Base-by-base conservation (phyloP, 352 stramenopile species). In the Phytophthora citricola region DNA sequence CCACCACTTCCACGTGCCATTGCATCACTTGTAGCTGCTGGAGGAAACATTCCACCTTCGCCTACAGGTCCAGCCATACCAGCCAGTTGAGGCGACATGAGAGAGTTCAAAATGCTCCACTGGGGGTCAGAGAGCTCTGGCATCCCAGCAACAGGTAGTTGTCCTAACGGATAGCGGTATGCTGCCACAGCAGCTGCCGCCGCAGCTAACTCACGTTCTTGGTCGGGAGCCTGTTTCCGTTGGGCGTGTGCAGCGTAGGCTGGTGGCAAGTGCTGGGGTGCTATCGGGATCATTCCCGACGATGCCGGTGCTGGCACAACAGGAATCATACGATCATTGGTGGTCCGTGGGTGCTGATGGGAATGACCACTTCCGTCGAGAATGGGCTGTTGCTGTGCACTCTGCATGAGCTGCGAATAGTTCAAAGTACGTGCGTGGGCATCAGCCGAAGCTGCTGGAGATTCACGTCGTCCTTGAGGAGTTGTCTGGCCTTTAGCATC, bases 71-170 rank as follows among this genome's bases (percentile, higher is more conserved):
- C 63, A 55, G 24, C 55, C 65, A 84, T 77, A 22, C 71, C 73
- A 20, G 71, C 40, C 7, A 94, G 61, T 38, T 92, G 84, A 10
- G 84, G 83, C 9, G 84, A 91, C 71, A 94, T 89, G 31, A 94
- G 69, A n/a, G 84, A 91, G 58, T 74, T 87, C 48, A 94, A 55
- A 54, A 94, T 85, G 62, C 58, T 92, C 86, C 86, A 94, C 52
- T 94, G 86, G 4, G 86, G 86, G 45, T 94, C 84, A 46, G 71
- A 79, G 50, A 90, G 69, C 48, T 85, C 73, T 9, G 63, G 71
- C 29, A 89, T 72, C 11, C 44, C 59, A 53, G 52, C 38, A 50
- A 56, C 51, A 53, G 63, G 41, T 26, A 71, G 39, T 24, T 80
- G 69, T 12, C 69, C 72, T 60, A 78, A 32, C 8, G 73, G 73